These are phyloP conservation scores for Aspergillus nanangensis DNA, from an alignment of 495 filamentous ascomycete genomes.

Conservation along the genomic window DNA sequence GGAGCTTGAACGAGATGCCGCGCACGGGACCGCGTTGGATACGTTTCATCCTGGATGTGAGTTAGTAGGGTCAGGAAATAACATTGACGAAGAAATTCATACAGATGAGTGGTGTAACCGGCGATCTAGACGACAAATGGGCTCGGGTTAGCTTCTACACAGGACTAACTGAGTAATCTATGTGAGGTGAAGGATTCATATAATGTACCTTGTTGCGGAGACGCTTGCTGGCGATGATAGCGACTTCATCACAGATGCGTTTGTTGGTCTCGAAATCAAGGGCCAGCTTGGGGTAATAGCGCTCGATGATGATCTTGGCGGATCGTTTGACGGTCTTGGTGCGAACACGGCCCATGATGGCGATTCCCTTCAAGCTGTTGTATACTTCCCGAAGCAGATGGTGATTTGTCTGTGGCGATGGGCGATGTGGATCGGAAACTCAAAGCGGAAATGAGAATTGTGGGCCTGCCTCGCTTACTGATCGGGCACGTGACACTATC, in stretches of 20 bases:
- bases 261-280: slow-evolving; percentile 99
- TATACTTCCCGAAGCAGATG: no score
- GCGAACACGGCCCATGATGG: slow-evolving; percentile 21
- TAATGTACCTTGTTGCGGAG: slow-evolving; percentile 88
- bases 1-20: slow-evolving; percentile 99
- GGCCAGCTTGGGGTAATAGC: slow-evolving; percentile 96
- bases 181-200: no score
- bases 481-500: no score
- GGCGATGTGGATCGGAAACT: no score
- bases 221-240: slow-evolving; percentile 97
- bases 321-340: slow-evolving; percentile 96
- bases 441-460: no score
- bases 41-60: slow-evolving; percentile 70
- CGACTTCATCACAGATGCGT: slow-evolving; percentile 99
- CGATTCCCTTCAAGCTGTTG: slow-evolving; percentile 3
- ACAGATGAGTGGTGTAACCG: slow-evolving; percentile 80
- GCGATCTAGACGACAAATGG: slow-evolving; percentile 68
- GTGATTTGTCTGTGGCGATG: no score
- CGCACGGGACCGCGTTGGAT: slow-evolving; percentile 98
- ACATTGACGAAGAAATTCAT: neutral
- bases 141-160: no score
- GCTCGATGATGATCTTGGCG: slow-evolving; percentile 99
- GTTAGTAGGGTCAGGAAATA: neutral
- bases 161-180: no score
- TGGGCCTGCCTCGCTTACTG: no score